A percentile compares a stretch with the other conserved stretches of the same genome.
These are phyloP conservation scores for Talinum fruticosum DNA, from an alignment of 148 eudicot genomes.

Conservation along the genomic window DNA sequence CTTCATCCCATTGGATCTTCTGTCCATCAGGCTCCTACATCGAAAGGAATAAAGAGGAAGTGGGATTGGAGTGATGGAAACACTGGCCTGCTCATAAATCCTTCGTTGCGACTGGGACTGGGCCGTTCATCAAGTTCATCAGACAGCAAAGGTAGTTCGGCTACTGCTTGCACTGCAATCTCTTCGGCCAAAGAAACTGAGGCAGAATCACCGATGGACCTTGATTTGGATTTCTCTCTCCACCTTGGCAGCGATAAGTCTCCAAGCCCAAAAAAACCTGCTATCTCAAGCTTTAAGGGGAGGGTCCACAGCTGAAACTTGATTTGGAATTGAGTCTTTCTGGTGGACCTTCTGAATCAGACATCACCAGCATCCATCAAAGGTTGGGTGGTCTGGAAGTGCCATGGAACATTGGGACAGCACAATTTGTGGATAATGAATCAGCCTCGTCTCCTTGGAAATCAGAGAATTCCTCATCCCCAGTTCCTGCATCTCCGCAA, in stretches of 20 bases:
- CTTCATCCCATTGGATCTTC: constrained; percentile 52
- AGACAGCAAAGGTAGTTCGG: constrained; percentile 91
- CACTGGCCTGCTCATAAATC: constrained; percentile 27
- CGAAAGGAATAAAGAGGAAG: constrained; percentile 70
- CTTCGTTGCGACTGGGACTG: constrained; percentile 50
- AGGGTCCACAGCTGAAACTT: constrained; percentile 32
- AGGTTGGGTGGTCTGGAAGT: constrained; percentile 23
- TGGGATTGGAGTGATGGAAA: constrained; percentile 45
- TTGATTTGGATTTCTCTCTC: constrained; percentile 80
- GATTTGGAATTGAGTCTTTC: constrained; percentile 75
- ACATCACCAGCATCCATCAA: constrained; percentile 55
- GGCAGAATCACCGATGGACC: constrained; percentile 78
- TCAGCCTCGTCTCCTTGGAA: constrained; percentile 32
- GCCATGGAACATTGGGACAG: constrained; percentile 23
- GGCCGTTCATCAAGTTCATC: constrained; percentile 86
- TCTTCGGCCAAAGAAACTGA: constrained; percentile 85
- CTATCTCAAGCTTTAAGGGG: constrained; percentile 30
- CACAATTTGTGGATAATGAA: constrained; percentile 31
- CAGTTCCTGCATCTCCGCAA: constrained; percentile 26
- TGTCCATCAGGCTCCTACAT: constrained; percentile 25
- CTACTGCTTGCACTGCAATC: constrained; percentile 68
- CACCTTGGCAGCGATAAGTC: constrained; percentile 74
- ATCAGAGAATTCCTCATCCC: constrained; percentile 27
- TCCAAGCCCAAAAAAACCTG: constrained; percentile 45
- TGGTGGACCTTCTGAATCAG: constrained; percentile 67